Base-by-base conservation (phyloP, 345 rosid genomes). In the Boechera retrofracta region DNA sequence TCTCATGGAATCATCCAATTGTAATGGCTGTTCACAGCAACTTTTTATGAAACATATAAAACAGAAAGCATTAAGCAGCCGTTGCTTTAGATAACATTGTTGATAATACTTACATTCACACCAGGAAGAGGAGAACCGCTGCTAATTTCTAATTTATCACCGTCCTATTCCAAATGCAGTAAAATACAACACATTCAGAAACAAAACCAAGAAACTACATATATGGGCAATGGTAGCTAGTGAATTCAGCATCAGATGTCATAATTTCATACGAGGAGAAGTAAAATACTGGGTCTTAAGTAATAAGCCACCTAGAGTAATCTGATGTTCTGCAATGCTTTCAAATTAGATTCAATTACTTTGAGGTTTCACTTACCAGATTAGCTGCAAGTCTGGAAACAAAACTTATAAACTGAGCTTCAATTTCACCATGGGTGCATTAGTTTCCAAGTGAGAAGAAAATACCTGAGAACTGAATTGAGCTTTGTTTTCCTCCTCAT, bases 71-170 rank as follows among this genome's bases (percentile, higher is more conserved):
- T 44, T 38, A 77, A 79, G 69, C 16, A 18, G 38, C 11, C 39
- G 3, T 0, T 1, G 3, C 29, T 28, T 18, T 28, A 47, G 13
- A 24, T 59, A 42, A 54, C 5, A 59, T 63, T 56, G 78, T 59
- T 18, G 44, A 54, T 73, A 68, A 82, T 80, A 72, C 83, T 88
- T 85, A 94, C 98, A 90, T 92, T 94, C 90, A 94, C 83, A 80
- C 98, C 97, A 75, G 98, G 98, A 68, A 94, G 87, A 77, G 98
- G 98, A 47, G 95, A 91, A 42, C 98, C 98, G 12, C 84, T 87
- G 64, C 89, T 80, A 58, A 94, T 84, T 86, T 90, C 86, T 60
- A 84, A n/a, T 49, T 83, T 79, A 15, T 85, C 87, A 58, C 41
- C 77, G 24, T 78, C 96, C 98, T 94, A 87, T 70, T 82, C 60